These are phyloP conservation scores for Gaeumannomyces sp. DNA, from an alignment of 2,329 filamentous ascomycete species.

Conservation along the genomic window DNA sequence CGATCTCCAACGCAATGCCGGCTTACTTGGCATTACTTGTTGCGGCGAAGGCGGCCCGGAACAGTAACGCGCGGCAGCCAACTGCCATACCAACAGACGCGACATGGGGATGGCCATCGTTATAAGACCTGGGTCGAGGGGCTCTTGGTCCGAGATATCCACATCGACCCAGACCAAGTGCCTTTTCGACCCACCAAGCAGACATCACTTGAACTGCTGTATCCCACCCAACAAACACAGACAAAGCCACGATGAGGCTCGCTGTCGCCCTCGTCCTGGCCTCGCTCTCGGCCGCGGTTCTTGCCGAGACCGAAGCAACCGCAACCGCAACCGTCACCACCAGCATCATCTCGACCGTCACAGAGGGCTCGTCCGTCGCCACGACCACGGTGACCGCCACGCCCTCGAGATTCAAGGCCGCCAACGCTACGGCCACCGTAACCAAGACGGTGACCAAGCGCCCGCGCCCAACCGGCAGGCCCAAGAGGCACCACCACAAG, in stretches of 20 bases:
- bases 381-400: not conserved
- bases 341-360: not conserved
- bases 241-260: not conserved
- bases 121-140: not conserved
- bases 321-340: constrained; percentile 1
- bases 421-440: not conserved
- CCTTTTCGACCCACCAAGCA: not conserved
- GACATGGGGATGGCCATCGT: too few relatives aligned
- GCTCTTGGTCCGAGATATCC: too few relatives aligned
- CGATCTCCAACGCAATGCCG: not conserved
- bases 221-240: not conserved
- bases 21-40: not conserved
- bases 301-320: not conserved
- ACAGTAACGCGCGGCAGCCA: not conserved
- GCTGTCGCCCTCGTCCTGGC: not conserved
- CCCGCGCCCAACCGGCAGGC: not conserved
- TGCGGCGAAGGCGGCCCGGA: not conserved
- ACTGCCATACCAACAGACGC: not conserved
- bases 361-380: not conserved
- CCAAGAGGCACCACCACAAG: not conserved
- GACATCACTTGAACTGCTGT: not conserved
- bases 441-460: not conserved
- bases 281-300: not conserved
- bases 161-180: too few relatives aligned
- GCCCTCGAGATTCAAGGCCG: not conserved